phyloP scores from a whole-genome alignment of 768 basidiomycete genomes.

The Tylopilus rubrobrunneus region DNA sequence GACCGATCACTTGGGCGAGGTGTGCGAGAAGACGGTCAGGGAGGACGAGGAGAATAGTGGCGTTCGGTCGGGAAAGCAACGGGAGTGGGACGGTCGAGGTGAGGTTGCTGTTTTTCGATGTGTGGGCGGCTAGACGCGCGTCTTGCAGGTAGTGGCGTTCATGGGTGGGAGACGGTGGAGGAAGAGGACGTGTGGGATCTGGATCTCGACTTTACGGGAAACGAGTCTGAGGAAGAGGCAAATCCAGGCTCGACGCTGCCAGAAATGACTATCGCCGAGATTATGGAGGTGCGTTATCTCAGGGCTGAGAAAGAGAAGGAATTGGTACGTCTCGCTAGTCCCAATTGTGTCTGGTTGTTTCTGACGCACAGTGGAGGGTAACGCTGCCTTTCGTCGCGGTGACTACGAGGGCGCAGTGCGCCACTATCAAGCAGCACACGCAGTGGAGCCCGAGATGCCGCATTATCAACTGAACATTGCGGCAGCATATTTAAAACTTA shows the following conservation, averaged over 20 bases:
- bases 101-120: conserved; percentile 1
- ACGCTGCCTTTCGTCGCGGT: conserved; percentile 61
- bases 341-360: background rate
- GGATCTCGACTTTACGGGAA: conserved; percentile 59
- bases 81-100: conserved; percentile 77
- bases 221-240: conserved; percentile 48
- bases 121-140: background rate
- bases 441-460: conserved; percentile 68
- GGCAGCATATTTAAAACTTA: conserved; percentile 67
- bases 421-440: conserved; percentile 56
- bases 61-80: conserved; percentile 58
- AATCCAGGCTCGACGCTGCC: conserved; percentile 33
- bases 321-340: conserved; percentile 37
- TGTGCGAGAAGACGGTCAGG: conserved; percentile 68
- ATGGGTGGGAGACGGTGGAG: conserved; percentile 70
- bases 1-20: conserved; percentile 73
- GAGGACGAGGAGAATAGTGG: conserved; percentile 65
- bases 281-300: conserved; percentile 72
- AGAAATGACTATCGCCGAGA: conserved; percentile 63
- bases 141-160: conserved; percentile 49
- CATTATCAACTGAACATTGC: conserved; percentile 77
- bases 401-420: conserved; percentile 52
- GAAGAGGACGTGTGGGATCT: conserved; percentile 78
- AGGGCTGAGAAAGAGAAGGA: conserved; percentile 72
- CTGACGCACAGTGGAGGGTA: conserved; percentile 47